phyloP scores from a whole-genome alignment of 2,329 filamentous ascomycete species.

The Aphanoascus verrucosus region DNA sequence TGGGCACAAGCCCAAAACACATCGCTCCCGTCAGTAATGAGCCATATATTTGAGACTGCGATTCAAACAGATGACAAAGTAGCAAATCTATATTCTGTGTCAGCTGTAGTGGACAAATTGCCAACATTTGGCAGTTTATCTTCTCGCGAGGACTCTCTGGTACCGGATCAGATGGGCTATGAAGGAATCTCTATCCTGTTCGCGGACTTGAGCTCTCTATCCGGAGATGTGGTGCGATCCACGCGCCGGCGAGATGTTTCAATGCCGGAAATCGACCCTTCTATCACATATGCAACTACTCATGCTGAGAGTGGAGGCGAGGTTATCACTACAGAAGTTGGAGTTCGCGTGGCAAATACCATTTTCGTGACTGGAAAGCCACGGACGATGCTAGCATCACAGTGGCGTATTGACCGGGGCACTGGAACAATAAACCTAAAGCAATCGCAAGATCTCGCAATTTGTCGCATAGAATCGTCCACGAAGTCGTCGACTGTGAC shows the following conservation, averaged over 20 bases:
- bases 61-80: constrained; percentile 8
- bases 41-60: constrained; percentile 20
- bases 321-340: constrained; percentile 24
- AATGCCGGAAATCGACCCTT: constrained; percentile 23
- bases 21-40: constrained; percentile 26
- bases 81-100: constrained; percentile 22
- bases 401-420: constrained; percentile 24
- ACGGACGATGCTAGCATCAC: constrained; percentile 30
- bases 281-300: constrained; percentile 24
- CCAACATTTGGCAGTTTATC: constrained; percentile 16
- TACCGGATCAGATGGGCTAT: constrained; percentile 15
- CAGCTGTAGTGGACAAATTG: constrained; percentile 31
- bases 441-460: constrained; percentile 24
- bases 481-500: constrained; percentile 16
- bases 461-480: constrained; percentile 23
- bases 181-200: constrained; percentile 31
- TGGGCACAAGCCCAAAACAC: constrained; percentile 26
- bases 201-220: constrained; percentile 20
- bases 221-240: constrained; percentile 23
- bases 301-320: constrained; percentile 8
- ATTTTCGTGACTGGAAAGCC: constrained; percentile 35
- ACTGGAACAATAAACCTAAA: constrained; percentile 20
- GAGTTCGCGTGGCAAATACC: constrained; percentile 34
- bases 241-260: constrained; percentile 24
- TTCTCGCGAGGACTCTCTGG: neutral